These are phyloP conservation scores for Atkinsonella texensis DNA, from an alignment of 2,329 filamentous ascomycete genomes.

Conservation along the genomic window DNA sequence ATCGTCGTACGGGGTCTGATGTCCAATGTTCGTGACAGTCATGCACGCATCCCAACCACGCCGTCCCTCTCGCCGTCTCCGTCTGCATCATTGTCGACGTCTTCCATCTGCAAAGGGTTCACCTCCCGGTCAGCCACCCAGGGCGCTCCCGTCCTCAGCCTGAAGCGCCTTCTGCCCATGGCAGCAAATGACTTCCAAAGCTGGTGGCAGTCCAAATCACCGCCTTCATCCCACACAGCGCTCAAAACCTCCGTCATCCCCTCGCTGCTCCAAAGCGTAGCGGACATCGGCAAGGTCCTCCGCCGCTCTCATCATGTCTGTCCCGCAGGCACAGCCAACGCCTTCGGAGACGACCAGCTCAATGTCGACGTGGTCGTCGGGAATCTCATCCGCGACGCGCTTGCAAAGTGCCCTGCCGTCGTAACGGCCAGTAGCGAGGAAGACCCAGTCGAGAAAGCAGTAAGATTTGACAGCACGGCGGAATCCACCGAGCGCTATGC, in stretches of 20 bases:
- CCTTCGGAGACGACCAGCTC: constrained; percentile 47
- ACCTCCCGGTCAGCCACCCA: no score
- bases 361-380: constrained; percentile 46
- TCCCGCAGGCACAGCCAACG: constrained; percentile 37
- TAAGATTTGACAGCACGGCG: constrained; percentile 4
- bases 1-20: no score
- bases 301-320: constrained; percentile 32
- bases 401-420: constrained; percentile 32
- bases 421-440: constrained; percentile 47
- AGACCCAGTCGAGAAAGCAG: constrained; percentile 38
- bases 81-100: no score
- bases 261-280: constrained; percentile 31
- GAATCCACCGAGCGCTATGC: constrained; percentile 35
- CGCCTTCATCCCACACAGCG: constrained; percentile 11
- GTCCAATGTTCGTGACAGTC: no score
- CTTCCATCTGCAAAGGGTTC: no score
- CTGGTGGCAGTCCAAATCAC: constrained; percentile 5
- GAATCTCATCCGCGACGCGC: constrained; percentile 30
- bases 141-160: no score
- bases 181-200: background rate
- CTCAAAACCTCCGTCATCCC: constrained; percentile 37
- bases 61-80: no score
- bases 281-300: constrained; percentile 31
- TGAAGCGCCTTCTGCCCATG: background rate
- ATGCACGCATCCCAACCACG: no score